Evolutionary conservation across 768 basidiomycete genomes (phyloP).

Genomic region (Mycena indigotica): DNA sequence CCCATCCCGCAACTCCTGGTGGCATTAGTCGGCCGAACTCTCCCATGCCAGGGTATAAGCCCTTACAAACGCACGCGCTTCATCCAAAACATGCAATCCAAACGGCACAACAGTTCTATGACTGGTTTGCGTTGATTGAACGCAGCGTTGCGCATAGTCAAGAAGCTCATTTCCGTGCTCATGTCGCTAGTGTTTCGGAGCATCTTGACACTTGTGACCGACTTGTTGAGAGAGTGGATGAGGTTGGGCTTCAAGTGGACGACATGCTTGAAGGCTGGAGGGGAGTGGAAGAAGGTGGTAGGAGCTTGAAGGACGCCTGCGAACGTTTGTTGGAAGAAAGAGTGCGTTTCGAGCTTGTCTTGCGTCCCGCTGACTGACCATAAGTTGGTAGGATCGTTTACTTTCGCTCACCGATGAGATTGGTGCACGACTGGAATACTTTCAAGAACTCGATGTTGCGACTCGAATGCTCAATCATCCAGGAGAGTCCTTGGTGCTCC

Average conservation of each 20-base stretch:
- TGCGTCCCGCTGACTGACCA: too few species aligned
- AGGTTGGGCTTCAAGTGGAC: constrained; percentile 72
- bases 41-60: constrained; percentile 22
- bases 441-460: constrained; percentile 90
- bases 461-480: constrained; percentile 94
- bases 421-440: constrained; percentile 81
- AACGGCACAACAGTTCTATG: constrained; percentile 95
- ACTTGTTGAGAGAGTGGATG: constrained; percentile 70
- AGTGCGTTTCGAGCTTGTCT: constrained; percentile 63
- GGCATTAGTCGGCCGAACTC: constrained; percentile 15
- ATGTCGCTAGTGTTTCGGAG: constrained; percentile 73
- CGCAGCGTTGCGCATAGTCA: constrained; percentile 90
- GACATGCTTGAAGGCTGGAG: constrained; percentile 84
- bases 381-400: constrained; percentile 62
- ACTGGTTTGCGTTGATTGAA: constrained; percentile 92
- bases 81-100: constrained; percentile 79
- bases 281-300: constrained; percentile 91
- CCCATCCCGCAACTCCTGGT: constrained; percentile 22
- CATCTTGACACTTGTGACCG: constrained; percentile 79
- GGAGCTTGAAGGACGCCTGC: constrained; percentile 87
- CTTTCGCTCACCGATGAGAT: constrained; percentile 84
- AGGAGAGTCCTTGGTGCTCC: constrained; percentile 87
- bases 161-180: constrained; percentile 87
- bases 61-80: constrained; percentile 48
- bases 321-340: constrained; percentile 88